Evolutionary conservation across 2,329 filamentous ascomycete genomes (phyloP).

Genomic region (Calonectria hongkongensis): DNA sequence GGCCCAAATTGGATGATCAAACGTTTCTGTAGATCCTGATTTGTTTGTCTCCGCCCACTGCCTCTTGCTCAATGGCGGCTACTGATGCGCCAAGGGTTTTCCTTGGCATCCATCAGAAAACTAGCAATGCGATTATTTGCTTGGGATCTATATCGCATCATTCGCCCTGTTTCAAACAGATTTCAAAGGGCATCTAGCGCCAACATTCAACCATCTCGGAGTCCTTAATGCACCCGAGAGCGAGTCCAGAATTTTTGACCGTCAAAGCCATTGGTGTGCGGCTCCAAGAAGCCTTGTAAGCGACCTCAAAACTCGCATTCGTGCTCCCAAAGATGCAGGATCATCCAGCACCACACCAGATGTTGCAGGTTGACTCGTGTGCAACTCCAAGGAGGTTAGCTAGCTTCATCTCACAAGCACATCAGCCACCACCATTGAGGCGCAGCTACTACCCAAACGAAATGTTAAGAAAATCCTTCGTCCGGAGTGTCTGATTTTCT

Average conservation of each 20-base stretch:
- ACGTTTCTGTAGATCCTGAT: conserved; percentile 10
- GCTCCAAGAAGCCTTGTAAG: neutral
- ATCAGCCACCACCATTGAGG: neutral
- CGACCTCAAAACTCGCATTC: too few relatives aligned
- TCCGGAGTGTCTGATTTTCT: conserved; percentile 26
- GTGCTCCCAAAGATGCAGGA: neutral
- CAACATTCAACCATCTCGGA: neutral
- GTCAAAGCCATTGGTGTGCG: neutral
- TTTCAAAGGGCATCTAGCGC: neutral
- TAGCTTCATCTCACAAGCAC: conserved; percentile 31
- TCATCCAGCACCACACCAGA: conserved; percentile 18
- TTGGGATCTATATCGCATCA: neutral
- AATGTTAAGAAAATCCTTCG: conserved; percentile 7
- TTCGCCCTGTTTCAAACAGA: conserved; percentile 6
- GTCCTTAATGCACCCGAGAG: neutral
- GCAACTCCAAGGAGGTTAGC: conserved; percentile 42
- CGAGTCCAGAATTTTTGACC: neutral
- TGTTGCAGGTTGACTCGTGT: conserved; percentile 34
- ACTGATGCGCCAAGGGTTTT: conserved; percentile 13
- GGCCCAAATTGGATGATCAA: conserved; percentile 3
- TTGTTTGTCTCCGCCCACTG: conserved; percentile 12
- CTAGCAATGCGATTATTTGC: neutral
- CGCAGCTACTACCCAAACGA: neutral
- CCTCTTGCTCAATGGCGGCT: neutral
- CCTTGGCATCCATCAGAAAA: neutral